A percentile compares a stretch with the other conserved stretches of the same genome.
Evolutionary conservation across 768 basidiomycete species (phyloP).

Genomic region (Suillus ampliporus): DNA sequence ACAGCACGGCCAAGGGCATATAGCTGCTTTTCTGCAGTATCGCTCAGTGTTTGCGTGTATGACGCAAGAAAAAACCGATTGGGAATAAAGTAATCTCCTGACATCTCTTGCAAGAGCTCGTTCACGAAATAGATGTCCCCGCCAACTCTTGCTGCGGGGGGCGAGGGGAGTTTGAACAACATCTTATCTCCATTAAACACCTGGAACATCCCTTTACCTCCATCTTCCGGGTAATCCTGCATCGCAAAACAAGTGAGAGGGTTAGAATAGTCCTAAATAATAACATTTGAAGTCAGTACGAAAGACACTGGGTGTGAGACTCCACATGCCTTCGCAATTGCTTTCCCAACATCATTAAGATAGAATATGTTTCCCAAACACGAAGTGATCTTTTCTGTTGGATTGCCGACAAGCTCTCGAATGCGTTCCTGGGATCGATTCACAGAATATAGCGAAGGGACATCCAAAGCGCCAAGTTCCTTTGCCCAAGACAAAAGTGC

Average conservation of each 20-base stretch:
- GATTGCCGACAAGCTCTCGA: constrained; percentile 26
- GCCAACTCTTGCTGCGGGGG: constrained; percentile 18
- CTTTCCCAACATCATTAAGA: constrained; percentile 16
- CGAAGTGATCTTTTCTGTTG: constrained; percentile 23
- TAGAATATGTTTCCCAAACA: constrained; percentile 33
- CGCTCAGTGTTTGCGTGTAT: background rate
- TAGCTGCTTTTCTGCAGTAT: background rate
- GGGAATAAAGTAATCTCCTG: constrained; percentile 3
- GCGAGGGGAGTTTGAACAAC: constrained; percentile 28
- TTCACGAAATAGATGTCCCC: constrained; percentile 22
- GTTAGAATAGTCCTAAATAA: constrained; percentile 32
- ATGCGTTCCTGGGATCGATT: too few species aligned
- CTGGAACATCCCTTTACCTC: constrained; percentile 17
- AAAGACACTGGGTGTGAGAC: too few species aligned
- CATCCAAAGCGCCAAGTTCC: too few species aligned
- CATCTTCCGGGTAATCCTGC: constrained; percentile 26
- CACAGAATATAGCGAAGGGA: too few species aligned
- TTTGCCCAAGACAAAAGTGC: too few species aligned
- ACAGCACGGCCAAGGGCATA: background rate
- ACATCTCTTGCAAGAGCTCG: constrained; percentile 14
- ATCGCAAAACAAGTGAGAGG: constrained; percentile 20
- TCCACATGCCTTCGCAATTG: constrained; percentile 20
- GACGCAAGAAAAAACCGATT: background rate
- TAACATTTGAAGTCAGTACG: too few species aligned
- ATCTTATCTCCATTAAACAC: constrained; percentile 28